Base-by-base conservation (phyloP, 208 protist species). In the Acanthamoeba divionensis region DNA sequence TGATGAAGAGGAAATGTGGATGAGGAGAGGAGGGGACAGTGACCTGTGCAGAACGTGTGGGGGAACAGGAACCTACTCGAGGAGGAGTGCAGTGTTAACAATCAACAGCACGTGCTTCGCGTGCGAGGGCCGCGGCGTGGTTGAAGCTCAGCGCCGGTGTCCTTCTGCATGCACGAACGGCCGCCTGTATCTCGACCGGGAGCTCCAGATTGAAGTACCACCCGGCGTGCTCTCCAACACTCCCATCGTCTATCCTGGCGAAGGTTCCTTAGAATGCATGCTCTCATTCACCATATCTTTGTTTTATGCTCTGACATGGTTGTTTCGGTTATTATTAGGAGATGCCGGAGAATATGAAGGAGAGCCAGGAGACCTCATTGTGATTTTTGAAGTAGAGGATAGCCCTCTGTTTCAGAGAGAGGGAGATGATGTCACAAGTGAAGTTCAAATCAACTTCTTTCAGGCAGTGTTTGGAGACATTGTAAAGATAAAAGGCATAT, bases 331-430 rank as follows among this genome's bases (percentile, higher is more conserved):
- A n/a, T n/a, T n/a, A n/a, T n/a, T n/a, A n/a, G 52, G 66, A 21
- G 73, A 82, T 36, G 73, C 44, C 10, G 73, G 73, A 13, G 73
- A 82, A 50, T 82, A 60, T 50, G 73, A 50, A 44, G 73, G 73
- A 2, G 48, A 26, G 9, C 31, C 73, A 12, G 73, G 73, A 8
- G 47, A 82, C 47, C 73, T 82, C 47, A 60, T 82, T 24, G 73
- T 82, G 31, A 50, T 82, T 12, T 82, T 82, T 24, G 45, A 60
- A 26, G 73, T 82, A 13, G 45, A 52, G 45, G 48, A 52, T 24
- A 44, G 26, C 18, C 73, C 36, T 31, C 9, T 62, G 0, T 82
- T 82, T 26, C 10, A 12, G 18, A 44, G 73, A 24, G 36, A 52
- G 24, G 73, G 73, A 44, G 73, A 82, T 31, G 73, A 82, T 26